Evolutionary conservation across 345 rosid species (phyloP).

Genomic region (Euclidium syriacum): DNA sequence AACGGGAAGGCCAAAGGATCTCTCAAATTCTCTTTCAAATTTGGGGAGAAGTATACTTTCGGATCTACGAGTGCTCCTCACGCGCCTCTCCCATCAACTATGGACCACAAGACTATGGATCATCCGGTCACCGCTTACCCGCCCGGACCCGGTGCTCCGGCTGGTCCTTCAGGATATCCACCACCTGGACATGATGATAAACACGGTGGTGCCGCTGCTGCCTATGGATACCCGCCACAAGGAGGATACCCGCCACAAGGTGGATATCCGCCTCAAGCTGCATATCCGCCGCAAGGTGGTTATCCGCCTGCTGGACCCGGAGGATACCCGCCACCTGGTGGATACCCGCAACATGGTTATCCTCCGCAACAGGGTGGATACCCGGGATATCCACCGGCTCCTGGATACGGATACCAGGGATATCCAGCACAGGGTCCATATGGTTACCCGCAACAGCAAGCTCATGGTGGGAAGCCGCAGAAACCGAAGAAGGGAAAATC

Average conservation of each 20-base stretch:
- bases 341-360: slow-evolving; percentile 5
- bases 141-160: slow-evolving; percentile 23
- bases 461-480: slow-evolving; percentile 26
- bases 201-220: slow-evolving; percentile 11
- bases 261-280: neutral
- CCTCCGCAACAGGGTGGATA: slow-evolving; percentile 22
- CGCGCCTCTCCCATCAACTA: neutral
- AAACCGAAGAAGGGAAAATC: slow-evolving; percentile 33
- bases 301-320: slow-evolving; percentile 2
- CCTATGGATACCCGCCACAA: slow-evolving; percentile 17
- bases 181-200: slow-evolving; percentile 26
- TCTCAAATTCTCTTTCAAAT: slow-evolving; percentile 27
- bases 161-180: slow-evolving; percentile 28
- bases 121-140: slow-evolving; percentile 34
- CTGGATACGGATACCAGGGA: slow-evolving; percentile 17
- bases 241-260: slow-evolving; percentile 25
- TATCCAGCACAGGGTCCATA: slow-evolving; percentile 27
- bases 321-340: neutral
- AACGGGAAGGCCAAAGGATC: slow-evolving; percentile 31
- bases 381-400: slow-evolving; percentile 26
- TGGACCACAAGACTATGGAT: slow-evolving; percentile 22
- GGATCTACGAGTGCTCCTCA: slow-evolving; percentile 21
- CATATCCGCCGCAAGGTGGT: slow-evolving; percentile 18
- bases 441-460: slow-evolving; percentile 29
- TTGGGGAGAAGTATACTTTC: slow-evolving; percentile 26